These are phyloP conservation scores for Macrolepiota albuminosa DNA, from an alignment of 768 basidiomycete species.

Conservation along the genomic window DNA sequence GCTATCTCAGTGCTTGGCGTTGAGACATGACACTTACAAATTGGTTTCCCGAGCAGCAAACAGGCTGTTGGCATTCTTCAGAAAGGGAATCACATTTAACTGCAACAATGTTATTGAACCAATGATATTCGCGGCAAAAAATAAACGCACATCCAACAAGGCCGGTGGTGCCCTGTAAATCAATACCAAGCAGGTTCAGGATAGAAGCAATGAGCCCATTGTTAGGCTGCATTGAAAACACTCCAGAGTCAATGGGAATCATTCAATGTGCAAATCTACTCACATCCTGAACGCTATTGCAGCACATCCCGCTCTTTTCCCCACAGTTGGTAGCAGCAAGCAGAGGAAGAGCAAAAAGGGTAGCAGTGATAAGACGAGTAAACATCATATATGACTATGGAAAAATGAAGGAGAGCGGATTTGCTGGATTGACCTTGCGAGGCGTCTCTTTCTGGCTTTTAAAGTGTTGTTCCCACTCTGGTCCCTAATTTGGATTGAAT, in stretches of 20 bases:
- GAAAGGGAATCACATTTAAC: background rate
- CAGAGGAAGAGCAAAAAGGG: constrained; percentile 3
- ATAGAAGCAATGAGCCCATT: background rate
- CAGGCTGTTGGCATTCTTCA: background rate
- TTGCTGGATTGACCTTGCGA: background rate
- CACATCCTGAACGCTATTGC: background rate
- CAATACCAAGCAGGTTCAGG: background rate
- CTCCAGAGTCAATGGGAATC: background rate
- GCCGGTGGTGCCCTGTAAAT: background rate
- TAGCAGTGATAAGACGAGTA: constrained; percentile 1
- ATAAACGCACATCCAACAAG: background rate
- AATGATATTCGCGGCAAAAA: background rate
- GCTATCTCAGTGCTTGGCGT: background rate
- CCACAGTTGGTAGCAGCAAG: background rate
- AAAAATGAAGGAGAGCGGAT: background rate
- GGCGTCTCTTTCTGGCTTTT: background rate
- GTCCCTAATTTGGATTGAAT: background rate
- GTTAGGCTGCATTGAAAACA: background rate
- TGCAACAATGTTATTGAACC: background rate
- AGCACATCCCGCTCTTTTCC: background rate
- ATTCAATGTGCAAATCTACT: background rate
- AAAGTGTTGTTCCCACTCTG: background rate
- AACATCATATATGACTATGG: constrained; percentile 4
- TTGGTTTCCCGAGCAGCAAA: background rate
- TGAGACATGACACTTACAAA: background rate